Evolutionary conservation across 2,329 filamentous ascomycete species (phyloP), one percentile per base, ranked within the genome.

Genomic region (Bipolaris bicolor): DNA sequence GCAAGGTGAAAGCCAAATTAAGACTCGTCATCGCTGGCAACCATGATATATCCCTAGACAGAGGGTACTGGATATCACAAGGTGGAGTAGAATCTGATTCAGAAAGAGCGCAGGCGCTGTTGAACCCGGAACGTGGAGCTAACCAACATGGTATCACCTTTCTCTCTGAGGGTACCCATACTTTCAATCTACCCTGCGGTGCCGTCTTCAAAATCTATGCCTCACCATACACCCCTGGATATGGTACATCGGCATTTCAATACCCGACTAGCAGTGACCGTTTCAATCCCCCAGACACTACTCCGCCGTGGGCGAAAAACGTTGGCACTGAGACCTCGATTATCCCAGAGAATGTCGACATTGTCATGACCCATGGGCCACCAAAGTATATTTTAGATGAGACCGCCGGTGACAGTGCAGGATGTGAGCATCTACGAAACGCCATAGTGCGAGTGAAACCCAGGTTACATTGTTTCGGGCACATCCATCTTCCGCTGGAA

Each of bases 21-120:
- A 87, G 86, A 63, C 76, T 88, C 20, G 80, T 86, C 40, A 87
- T 88, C 49, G 81, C 85, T 0, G 85, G 85, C 0, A 88, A 88
- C 66, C 86, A 88, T 71, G 85, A 88, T 60, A 76, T 86, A 18
- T 82, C 81, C 2, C 77, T 88, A 0, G 84, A 88, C 63, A 73
- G 77, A 50, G 67, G 24, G 5, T 72, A 67, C 44, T 65, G 65
- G 61, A 31, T 63, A 9, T 51, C 76, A 74, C 24, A 77, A 75
- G 62, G 74, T 69, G 49, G 69, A 15, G 48, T 52, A 1, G 48
- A 54, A 39, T 26, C 36, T 1, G 55, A 62, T 31, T 36, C 62
- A 24, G 26, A 52, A 16, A 52, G 50, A 55, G 52, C 61, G 7
- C 53, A 52, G 5, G 53, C 49, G 5, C 22, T 65, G 2, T 36